phyloP scores from a whole-genome alignment of 202 grass and related monocot genomes.

The Setaria viridis region DNA sequence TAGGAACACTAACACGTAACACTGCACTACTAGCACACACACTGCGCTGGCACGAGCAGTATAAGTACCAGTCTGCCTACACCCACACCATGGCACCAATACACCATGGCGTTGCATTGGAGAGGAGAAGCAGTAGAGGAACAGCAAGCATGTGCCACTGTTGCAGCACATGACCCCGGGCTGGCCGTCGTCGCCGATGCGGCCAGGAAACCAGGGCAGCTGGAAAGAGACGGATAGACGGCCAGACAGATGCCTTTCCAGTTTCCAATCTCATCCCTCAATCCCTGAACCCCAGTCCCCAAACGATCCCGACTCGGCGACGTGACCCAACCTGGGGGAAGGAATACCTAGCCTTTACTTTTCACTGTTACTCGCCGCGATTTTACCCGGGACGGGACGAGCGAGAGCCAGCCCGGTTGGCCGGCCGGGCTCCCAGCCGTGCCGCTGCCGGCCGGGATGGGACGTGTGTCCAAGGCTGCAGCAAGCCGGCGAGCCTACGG shows the following conservation, averaged over 20 bases:
- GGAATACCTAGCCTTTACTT: slow-evolving; percentile 15
- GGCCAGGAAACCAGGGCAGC: slow-evolving; percentile 10
- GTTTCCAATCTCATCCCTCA: slow-evolving; percentile 36
- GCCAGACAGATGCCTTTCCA: slow-evolving; percentile 33
- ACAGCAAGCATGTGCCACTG: slow-evolving; percentile 49
- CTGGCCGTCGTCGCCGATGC: slow-evolving; percentile 17
- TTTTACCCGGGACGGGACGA: slow-evolving; percentile 8
- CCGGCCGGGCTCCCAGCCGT: neutral
- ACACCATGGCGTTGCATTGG: neutral
- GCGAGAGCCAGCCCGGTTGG: neutral
- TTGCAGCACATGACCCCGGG: slow-evolving; percentile 53
- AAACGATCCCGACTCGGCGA: slow-evolving; percentile 34
- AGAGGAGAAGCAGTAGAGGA: slow-evolving; percentile 7
- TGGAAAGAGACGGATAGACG: slow-evolving; percentile 41
- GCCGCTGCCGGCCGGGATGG: slow-evolving; percentile 8
- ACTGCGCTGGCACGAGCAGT: neutral
- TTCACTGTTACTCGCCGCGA: neutral
- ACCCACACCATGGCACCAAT: neutral
- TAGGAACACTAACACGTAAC: neutral
- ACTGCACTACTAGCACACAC: neutral
- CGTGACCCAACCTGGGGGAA: slow-evolving; percentile 44
- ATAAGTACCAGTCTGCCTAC: neutral
- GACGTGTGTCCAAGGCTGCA: neutral
- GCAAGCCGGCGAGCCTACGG: neutral
- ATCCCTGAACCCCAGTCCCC: neutral